phyloP scores from a whole-genome alignment of 2,329 filamentous ascomycete genomes.

The Endoconidiophora laricicola region DNA sequence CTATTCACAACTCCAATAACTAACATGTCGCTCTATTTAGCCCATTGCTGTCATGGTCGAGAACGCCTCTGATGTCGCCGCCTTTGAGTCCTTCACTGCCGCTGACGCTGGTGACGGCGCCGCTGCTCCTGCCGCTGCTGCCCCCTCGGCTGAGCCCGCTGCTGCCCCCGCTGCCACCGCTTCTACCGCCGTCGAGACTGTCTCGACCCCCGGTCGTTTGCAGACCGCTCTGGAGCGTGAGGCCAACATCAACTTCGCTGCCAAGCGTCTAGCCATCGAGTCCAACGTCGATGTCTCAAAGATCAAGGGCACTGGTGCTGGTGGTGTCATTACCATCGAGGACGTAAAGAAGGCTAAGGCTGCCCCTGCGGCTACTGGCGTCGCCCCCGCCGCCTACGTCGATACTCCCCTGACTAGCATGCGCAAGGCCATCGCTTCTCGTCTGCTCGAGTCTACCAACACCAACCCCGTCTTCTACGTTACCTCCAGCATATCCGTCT shows the following conservation, averaged over 20 bases:
- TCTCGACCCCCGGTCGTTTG: constrained; percentile 58
- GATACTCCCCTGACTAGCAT: constrained; percentile 77
- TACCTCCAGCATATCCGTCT: constrained; percentile 74
- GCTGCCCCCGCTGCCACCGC: constrained; percentile 25
- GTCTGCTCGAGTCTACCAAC: constrained; percentile 74
- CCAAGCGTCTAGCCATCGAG: constrained; percentile 70
- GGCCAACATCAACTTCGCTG: constrained; percentile 53
- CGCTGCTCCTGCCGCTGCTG: constrained; percentile 44
- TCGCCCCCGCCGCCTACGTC: constrained; percentile 53
- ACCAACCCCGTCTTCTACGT: constrained; percentile 99
- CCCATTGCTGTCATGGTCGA: constrained; percentile 93
- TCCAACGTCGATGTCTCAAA: constrained; percentile 60
- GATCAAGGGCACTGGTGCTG: constrained; percentile 75
- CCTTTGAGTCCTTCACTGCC: constrained; percentile 77
- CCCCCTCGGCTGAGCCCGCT: constrained; percentile 38
- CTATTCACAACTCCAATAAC: background rate
- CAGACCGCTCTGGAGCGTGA: constrained; percentile 73
- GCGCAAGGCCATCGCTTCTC: constrained; percentile 94
- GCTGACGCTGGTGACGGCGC: constrained; percentile 74
- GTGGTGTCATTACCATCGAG: constrained; percentile 75
- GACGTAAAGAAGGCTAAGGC: constrained; percentile 80
- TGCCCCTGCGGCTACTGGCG: constrained; percentile 31
- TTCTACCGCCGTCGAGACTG: constrained; percentile 44
- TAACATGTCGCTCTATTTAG: constrained; percentile 29
- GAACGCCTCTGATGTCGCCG: constrained; percentile 69